Evolutionary conservation across 768 basidiomycete species (phyloP).

Genomic region (Zangia roseola): DNA sequence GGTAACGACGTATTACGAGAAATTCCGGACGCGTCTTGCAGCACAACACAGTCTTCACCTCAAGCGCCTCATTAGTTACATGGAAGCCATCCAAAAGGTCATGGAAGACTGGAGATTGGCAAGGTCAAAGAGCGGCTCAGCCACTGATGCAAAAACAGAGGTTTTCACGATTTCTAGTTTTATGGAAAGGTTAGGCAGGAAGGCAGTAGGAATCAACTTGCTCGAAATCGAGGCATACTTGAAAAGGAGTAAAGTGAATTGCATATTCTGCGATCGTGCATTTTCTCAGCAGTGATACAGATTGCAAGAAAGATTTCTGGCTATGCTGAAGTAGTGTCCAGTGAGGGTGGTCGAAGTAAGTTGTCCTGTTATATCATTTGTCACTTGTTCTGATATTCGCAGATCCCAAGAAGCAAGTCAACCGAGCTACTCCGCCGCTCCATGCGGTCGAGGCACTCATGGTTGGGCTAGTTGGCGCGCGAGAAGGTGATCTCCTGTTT

Average conservation of each 20-base stretch:
- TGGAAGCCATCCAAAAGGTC: slow-evolving; percentile 66
- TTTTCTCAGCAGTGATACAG: slow-evolving; percentile 28
- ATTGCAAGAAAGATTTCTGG: slow-evolving; percentile 82
- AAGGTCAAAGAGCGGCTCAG: slow-evolving; percentile 15
- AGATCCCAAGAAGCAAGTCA: slow-evolving; percentile 11
- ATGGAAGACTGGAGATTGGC: slow-evolving; percentile 48
- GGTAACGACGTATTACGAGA: slow-evolving; percentile 70
- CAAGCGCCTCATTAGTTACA: slow-evolving; percentile 70
- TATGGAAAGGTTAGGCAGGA: slow-evolving; percentile 62
- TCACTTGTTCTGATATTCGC: not conserved
- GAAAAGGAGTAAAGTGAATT: slow-evolving; percentile 82
- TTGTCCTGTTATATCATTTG: not conserved
- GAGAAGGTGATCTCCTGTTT: slow-evolving; percentile 51
- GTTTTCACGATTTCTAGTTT: slow-evolving; percentile 71
- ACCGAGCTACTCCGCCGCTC: slow-evolving; percentile 66
- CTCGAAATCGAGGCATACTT: slow-evolving; percentile 82
- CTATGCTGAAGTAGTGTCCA: slow-evolving; percentile 65
- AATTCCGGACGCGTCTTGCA: slow-evolving; percentile 77
- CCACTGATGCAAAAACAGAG: slow-evolving; percentile 38
- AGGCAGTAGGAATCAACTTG: slow-evolving; percentile 74
- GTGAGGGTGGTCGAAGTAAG: slow-evolving; percentile 37
- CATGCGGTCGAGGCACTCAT: slow-evolving; percentile 80
- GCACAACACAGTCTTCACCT: slow-evolving; percentile 74
- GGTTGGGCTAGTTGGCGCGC: slow-evolving; percentile 70
- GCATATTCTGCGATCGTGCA: not conserved